phyloP scores from a whole-genome alignment of 441 rosid species.

The Mallotus japonicus region DNA sequence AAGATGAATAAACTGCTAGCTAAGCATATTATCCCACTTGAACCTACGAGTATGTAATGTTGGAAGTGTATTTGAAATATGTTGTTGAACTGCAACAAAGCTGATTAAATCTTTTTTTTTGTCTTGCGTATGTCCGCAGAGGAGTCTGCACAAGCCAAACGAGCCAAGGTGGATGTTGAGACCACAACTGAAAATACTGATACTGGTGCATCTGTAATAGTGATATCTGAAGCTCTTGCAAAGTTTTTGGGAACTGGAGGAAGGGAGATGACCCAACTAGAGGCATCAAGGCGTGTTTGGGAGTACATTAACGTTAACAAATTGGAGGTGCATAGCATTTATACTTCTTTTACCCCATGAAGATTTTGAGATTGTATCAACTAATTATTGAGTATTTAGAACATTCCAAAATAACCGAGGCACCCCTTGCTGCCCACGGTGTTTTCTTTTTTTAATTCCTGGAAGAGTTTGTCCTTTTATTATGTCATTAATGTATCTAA shows the following conservation, averaged over 20 bases:
- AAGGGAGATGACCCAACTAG: slow-evolving; percentile 31
- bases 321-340: slow-evolving; percentile 28
- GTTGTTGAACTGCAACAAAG: not conserved
- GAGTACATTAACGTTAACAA: slow-evolving; percentile 32
- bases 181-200: slow-evolving; percentile 40
- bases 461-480: not conserved
- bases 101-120: not conserved
- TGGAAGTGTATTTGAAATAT: not conserved
- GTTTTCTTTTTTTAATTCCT: not conserved
- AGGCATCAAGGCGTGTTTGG: slow-evolving; percentile 30
- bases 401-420: not conserved
- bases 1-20: slow-evolving; percentile 93
- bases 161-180: slow-evolving; percentile 58
- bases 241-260: slow-evolving; percentile 28
- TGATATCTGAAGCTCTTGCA: slow-evolving; percentile 33
- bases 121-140: slow-evolving; percentile 40
- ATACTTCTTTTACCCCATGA: slow-evolving; percentile 11
- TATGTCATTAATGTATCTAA: not conserved
- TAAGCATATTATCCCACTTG: slow-evolving; percentile 85
- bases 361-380: slow-evolving; percentile 1
- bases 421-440: not conserved
- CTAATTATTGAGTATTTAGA: not conserved
- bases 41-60: slow-evolving; percentile 58
- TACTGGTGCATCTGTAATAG: slow-evolving; percentile 17
- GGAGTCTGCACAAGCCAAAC: slow-evolving; percentile 65